phyloP scores from a whole-genome alignment of 148 eudicot species.

The Drosera capensis region DNA sequence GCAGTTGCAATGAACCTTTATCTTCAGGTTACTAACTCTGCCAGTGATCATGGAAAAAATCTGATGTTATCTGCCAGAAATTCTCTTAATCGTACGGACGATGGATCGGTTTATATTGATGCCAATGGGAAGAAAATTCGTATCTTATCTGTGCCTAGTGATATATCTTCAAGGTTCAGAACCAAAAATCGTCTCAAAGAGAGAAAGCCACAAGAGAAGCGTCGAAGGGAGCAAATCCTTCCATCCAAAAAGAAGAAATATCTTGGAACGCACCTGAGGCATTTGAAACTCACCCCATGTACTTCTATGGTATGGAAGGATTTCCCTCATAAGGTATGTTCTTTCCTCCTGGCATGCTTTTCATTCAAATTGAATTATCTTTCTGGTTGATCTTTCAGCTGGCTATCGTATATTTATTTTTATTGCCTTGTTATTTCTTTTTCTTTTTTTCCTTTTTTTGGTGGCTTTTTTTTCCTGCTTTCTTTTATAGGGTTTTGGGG shows the following conservation, averaged over 20 bases:
- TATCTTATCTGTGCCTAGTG: conserved; percentile 46
- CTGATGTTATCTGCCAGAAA: conserved; percentile 2
- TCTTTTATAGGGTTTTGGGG: no score
- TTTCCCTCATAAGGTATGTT: conserved; percentile 18
- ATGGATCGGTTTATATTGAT: conserved; percentile 68
- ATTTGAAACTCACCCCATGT: not conserved
- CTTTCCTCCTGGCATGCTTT: not conserved
- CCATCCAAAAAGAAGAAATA: conserved; percentile 31
- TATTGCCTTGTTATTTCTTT: conserved; percentile 3
- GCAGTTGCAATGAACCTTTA: conserved; percentile 30
- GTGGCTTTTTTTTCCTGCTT: no score
- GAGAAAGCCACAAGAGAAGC: conserved; percentile 22
- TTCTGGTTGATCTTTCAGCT: no score
- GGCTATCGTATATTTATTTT: not conserved
- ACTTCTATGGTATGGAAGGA: conserved; percentile 12
- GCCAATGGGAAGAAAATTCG: conserved; percentile 66
- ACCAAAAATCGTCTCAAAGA: conserved; percentile 12
- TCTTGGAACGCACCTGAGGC: conserved; percentile 14
- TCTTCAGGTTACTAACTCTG: conserved; percentile 13
- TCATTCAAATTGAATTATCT: not conserved
- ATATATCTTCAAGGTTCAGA: conserved; percentile 14
- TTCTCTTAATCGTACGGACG: conserved; percentile 20
- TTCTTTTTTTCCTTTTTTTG: not conserved
- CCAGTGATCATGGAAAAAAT: conserved; percentile 12
- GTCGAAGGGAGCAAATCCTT: conserved; percentile 23